Base-by-base conservation (phyloP, 345 rosid genomes). In the Syzygium aromaticum region DNA sequence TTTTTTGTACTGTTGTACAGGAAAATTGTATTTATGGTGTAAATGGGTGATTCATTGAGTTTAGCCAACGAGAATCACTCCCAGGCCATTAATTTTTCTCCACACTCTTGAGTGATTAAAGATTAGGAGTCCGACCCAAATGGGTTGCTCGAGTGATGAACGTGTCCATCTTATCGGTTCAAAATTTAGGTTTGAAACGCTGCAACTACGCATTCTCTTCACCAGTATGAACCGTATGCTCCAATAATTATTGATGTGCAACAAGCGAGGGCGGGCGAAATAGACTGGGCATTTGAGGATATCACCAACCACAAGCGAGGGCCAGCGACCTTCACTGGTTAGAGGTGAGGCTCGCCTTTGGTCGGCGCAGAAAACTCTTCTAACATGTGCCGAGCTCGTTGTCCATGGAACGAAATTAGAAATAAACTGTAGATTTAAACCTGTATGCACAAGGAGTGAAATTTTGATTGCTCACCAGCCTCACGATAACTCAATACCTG, bases 291-390 rank as follows among this genome's bases (percentile, higher is more conserved):
- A 67, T 33, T 67, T 67, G 46, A 17, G 46, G 78, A 67, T 28
- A 28, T 17, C 13, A 6, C 6, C 3, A 0, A 3, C 78, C 12
- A 8, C 43, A 67, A 30, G 43, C 38, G 23, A 30, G 43, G 23
- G 78, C 11, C 1, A 0, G 1, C 0, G 7, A 30, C 11, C 78
- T 30, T 67, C 78, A 16, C 23, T 0, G 1, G 46, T 67, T 23
- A 30, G 0, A 30, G 12, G 21, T 1, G 6, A 17, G 46, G 11
- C 78, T 61, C 12, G 17, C 30, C 67, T 61, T 11, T 61, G 67
- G 30, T 16, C 2, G 1, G 12, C 1, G 2, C 0, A 43, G 46
- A 43, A 43, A 52, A 52, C 54, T 52, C 15, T 52, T 52, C 54
- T 15, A 52, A 5, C 54, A 52, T 52, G 54, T 17, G 54, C 19